These are phyloP conservation scores for Exophiala spinifera DNA, from an alignment of 2,329 filamentous ascomycete genomes.

Conservation along the genomic window DNA sequence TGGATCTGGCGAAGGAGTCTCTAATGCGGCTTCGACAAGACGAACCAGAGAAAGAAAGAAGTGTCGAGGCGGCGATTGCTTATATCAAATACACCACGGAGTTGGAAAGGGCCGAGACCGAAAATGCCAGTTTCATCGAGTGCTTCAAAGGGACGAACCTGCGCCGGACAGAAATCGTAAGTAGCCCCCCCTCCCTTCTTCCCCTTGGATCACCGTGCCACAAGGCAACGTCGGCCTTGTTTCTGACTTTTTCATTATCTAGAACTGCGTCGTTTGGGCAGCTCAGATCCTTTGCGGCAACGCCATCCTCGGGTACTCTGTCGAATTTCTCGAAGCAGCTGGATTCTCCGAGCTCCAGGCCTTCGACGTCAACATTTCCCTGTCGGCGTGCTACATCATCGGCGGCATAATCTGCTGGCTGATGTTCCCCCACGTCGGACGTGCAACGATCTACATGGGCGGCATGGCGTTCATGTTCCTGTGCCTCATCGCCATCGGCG, in stretches of 20 bases:
- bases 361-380: slow-evolving; percentile 42
- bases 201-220: neutral
- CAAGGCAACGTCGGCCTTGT: no score
- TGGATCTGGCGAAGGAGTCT: slow-evolving; percentile 34
- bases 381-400: slow-evolving; percentile 41
- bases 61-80: slow-evolving; percentile 32
- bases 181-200: slow-evolving; percentile 6
- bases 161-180: slow-evolving; percentile 43
- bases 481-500: slow-evolving; percentile 38
- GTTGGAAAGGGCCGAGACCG: slow-evolving; percentile 27
- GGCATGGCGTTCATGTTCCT: slow-evolving; percentile 42
- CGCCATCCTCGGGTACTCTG: slow-evolving; percentile 38
- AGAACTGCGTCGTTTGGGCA: slow-evolving; percentile 42
- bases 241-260: no score
- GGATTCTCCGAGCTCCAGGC: slow-evolving; percentile 39
- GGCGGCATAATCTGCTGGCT: slow-evolving; percentile 43
- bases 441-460: slow-evolving; percentile 42
- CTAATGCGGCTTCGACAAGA: slow-evolving; percentile 32
- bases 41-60: slow-evolving; percentile 27
- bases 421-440: slow-evolving; percentile 41
- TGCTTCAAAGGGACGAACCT: slow-evolving; percentile 43
- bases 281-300: slow-evolving; percentile 41
- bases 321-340: slow-evolving; percentile 40
- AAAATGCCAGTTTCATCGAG: slow-evolving; percentile 33
- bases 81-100: slow-evolving; percentile 40